Evolutionary conservation across 2,329 filamentous ascomycete genomes (phyloP).

Genomic region (Penicillium sp.): DNA sequence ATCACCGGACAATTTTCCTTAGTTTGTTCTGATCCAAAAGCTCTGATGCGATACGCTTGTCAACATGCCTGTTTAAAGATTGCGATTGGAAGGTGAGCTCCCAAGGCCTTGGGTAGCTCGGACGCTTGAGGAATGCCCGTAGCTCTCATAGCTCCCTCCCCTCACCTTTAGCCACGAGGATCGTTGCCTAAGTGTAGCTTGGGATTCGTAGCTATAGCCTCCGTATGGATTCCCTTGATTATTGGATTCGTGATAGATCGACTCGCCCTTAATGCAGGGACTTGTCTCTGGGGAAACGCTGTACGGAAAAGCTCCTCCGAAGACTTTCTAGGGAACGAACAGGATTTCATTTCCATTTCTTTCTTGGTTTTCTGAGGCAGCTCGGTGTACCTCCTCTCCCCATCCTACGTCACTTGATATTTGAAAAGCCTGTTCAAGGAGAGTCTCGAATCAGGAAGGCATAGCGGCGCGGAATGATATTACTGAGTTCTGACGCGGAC

Average conservation of each 20-base stretch:
- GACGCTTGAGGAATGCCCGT: conserved; percentile 5
- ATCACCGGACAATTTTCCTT: conserved; percentile 12
- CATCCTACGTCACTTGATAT: conserved; percentile 5
- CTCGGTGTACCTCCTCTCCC: neutral
- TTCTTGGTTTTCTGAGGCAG: neutral
- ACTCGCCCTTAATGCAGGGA: neutral
- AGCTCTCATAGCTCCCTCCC: conserved; percentile 12
- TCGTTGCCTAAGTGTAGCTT: conserved; percentile 5
- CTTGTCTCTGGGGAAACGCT: conserved; percentile 12
- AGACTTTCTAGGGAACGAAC: neutral
- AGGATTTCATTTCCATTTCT: neutral
- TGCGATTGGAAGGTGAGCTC: conserved; percentile 7
- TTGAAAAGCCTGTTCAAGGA: neutral
- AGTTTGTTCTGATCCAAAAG: neutral
- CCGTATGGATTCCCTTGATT: conserved; percentile 10
- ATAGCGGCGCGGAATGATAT: conserved; percentile 5
- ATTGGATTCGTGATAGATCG: conserved; percentile 7
- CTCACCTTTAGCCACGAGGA: conserved; percentile 8
- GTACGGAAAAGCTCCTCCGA: neutral
- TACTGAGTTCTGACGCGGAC: conserved; percentile 3
- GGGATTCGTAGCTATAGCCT: neutral
- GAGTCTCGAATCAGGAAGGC: neutral
- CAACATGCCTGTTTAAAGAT: conserved; percentile 8
- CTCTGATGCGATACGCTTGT: neutral
- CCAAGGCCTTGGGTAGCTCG: conserved; percentile 1